Base-by-base conservation (phyloP, 441 rosid genomes). In the Breynia disticha region DNA sequence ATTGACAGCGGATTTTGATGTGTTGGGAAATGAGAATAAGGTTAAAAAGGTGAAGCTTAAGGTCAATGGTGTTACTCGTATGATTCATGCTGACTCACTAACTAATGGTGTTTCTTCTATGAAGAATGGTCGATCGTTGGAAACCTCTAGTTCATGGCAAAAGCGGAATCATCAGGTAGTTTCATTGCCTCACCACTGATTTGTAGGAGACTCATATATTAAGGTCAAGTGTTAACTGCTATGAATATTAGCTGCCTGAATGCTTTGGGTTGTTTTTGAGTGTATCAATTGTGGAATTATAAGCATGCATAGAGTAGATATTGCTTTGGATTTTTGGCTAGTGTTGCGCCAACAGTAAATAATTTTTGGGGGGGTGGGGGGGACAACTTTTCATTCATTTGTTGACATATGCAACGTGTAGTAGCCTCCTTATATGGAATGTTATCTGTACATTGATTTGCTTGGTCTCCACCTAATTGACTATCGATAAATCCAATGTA, bases 31-130 rank as follows among this genome's bases (percentile, higher is more conserved):
- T 56, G 80, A 78, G 22, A 76, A 61, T 70, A 79, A 76, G 72
- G 77, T 71, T 32, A 86, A 79, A 73, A 88, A 70, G 52, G 78
- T 82, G 35, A 88, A 82, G 75, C 76, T 82, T 52, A 84, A 76
- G 72, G 81, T 87, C 44, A 76, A 90, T 48, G 87, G 87, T 38
- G 66, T 76, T 56, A 73, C 64, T 9, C 84, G 69, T 15, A 73
- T 88, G 28, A 73, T 84, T 72, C 75, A 75, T 60, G 68, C 75
- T 48, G 66, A 70, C 48, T 68, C 83, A 11, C 20, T 66, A 5
- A 52, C 78, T 48, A 76, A 82, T 76, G 81, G 75, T 50, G 70
- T 54, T 48, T 74, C 80, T 65, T 74, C 73, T 49, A 56, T 55
- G 18, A 71, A 68, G 71, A 62, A 55, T 55, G 56, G 67, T 1